Conservation (phyloP, 2,329 filamentous ascomycete genomes). For the Gremmenia infestans region DNA sequence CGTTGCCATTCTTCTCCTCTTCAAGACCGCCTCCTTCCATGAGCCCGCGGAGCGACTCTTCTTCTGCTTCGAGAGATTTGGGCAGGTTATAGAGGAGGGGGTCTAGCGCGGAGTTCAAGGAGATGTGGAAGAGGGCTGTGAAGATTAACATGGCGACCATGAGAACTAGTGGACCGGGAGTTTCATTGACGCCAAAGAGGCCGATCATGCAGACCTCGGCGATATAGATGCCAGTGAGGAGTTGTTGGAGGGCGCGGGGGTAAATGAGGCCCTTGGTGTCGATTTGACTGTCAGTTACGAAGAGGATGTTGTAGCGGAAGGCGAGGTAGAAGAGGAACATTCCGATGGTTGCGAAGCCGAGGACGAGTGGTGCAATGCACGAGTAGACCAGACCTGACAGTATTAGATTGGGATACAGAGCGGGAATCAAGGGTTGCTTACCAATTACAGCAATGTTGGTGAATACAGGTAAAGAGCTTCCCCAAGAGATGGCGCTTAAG, state of each 20-base stretch:
- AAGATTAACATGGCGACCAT: slow-evolving; percentile 75
- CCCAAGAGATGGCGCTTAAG: slow-evolving; percentile 74
- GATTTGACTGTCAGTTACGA: slow-evolving; percentile 74
- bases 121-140: slow-evolving; percentile 69
- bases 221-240: slow-evolving; percentile 79
- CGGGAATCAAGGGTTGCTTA: slow-evolving; percentile 37
- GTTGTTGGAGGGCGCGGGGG: slow-evolving; percentile 79
- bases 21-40: slow-evolving; percentile 15
- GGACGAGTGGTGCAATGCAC: slow-evolving; percentile 77
- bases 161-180: slow-evolving; percentile 64
- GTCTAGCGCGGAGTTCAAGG: slow-evolving; percentile 65
- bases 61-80: slow-evolving; percentile 60
- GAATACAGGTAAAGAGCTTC: slow-evolving; percentile 74
- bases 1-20: slow-evolving; percentile 23
- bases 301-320: slow-evolving; percentile 87
- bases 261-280: slow-evolving; percentile 88
- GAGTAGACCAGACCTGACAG: slow-evolving; percentile 72
- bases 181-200: slow-evolving; percentile 67
- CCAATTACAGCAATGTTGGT: slow-evolving; percentile 77
- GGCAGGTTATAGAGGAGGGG: slow-evolving; percentile 77
- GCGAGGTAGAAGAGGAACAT: slow-evolving; percentile 79
- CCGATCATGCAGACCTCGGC: slow-evolving; percentile 79
- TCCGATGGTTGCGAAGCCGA: slow-evolving; percentile 75
- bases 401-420: slow-evolving; percentile 8
- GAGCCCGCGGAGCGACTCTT: slow-evolving; percentile 36